Percentiles rank a stretch among this genome's conserved stretches.
These are phyloP conservation scores for Paulinella micropora DNA, from an alignment of 78 protist species.

Conservation along the genomic window DNA sequence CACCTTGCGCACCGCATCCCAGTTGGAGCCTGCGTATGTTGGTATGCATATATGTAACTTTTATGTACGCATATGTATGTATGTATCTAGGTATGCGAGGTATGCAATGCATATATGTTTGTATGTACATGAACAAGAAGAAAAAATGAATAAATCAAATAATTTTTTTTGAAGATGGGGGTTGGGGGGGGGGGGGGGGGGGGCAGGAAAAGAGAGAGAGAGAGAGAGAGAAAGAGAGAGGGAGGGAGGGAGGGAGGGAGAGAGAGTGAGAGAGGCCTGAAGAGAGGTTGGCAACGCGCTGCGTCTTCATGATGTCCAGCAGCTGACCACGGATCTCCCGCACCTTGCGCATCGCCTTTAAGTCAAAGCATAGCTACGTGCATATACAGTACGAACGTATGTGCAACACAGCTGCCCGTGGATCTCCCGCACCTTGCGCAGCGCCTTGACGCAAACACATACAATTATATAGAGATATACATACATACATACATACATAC, in stretches of 20 bases:
- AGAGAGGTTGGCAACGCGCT: background rate
- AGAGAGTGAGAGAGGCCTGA: too few species aligned
- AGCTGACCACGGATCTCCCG: constrained; percentile 81
- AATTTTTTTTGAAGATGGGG: background rate
- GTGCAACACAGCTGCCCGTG: constrained; percentile 82
- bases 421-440: constrained; percentile 54
- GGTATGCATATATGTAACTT: background rate
- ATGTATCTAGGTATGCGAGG: background rate
- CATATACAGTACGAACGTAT: too few species aligned
- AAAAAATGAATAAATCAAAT: too few species aligned
- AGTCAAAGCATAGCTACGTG: too few species aligned
- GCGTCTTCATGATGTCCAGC: constrained; percentile 49
- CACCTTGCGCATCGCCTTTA: too few species aligned
- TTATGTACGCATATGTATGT: background rate
- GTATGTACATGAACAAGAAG: background rate
- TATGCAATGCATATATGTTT: background rate
- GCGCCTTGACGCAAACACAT: constrained; percentile 62
- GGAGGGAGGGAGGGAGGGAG: too few species aligned
- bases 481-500: background rate
- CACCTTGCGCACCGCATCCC: constrained; percentile 71
- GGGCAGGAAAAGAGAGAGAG: background rate
- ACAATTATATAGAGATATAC: background rate
- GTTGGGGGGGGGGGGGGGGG: background rate
- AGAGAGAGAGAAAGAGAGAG: background rate
- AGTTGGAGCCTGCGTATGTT: constrained; percentile 36